A percentile compares a stretch with the other conserved stretches of the same genome.
Evolutionary conservation across 2,329 filamentous ascomycete species (phyloP).

Genomic region (Paracorniculantispora psalliotae): DNA sequence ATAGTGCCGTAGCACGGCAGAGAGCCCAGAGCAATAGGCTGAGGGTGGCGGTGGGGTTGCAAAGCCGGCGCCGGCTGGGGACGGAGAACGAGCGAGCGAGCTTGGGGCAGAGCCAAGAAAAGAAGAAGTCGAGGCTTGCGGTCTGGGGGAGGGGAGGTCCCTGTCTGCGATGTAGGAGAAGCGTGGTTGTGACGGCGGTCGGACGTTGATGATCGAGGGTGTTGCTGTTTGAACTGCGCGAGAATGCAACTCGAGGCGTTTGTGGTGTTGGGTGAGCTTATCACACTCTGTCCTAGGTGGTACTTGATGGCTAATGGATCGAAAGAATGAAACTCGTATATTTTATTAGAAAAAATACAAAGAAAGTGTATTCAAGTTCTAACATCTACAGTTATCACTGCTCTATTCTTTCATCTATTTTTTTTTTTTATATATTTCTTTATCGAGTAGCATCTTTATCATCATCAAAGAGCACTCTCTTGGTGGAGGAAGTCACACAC

Average conservation of each 20-base stretch:
- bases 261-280: background rate
- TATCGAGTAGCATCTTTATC: no score
- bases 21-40: constrained; percentile 8
- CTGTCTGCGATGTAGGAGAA: background rate
- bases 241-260: background rate
- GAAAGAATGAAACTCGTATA: no score
- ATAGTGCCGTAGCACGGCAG: constrained; percentile 3
- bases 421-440: no score
- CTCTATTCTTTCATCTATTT: no score
- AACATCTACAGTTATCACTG: no score
- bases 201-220: background rate
- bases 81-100: no score
- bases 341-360: no score
- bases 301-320: no score
- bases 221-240: background rate
- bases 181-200: background rate
- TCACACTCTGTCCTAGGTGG: no score
- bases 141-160: background rate
- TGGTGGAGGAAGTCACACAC: no score
- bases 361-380: no score
- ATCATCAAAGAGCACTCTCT: no score
- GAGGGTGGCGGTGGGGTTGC: constrained; percentile 9
- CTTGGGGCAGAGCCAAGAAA: background rate
- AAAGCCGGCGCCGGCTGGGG: constrained; percentile 2
- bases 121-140: background rate